Conservation (phyloP, 176 grass and related monocot genomes). For the Miscanthus lutarioriparius region DNA sequence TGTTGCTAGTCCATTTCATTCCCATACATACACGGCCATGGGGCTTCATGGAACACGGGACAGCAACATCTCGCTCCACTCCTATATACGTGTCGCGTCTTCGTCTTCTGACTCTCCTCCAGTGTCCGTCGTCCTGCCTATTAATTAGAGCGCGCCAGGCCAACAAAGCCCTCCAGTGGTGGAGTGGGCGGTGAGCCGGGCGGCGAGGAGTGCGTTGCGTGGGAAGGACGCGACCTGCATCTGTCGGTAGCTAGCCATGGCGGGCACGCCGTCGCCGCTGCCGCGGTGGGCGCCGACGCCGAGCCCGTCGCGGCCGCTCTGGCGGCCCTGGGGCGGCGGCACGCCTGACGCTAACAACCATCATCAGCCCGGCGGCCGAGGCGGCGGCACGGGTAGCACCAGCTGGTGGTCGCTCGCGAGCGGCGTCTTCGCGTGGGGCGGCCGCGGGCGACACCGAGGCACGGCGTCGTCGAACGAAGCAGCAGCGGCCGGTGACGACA, state of each 20-base stretch:
- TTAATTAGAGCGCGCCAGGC: no score
- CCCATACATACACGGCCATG: no score
- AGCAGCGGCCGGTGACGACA: constrained; percentile 13
- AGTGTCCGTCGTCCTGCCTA: no score
- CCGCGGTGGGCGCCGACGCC: constrained; percentile 53
- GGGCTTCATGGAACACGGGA: no score
- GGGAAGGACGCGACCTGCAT: no score
- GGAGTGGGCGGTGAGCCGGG: no score
- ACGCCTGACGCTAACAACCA: neutral
- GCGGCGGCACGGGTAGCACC: neutral
- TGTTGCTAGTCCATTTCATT: no score
- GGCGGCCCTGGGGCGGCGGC: constrained; percentile 38
- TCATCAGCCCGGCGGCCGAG: neutral
- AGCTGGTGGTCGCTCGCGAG: neutral
- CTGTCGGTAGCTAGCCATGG: neutral
- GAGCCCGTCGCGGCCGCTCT: constrained; percentile 38
- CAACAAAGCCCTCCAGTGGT: no score
- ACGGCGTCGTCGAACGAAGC: neutral
- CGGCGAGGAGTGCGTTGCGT: no score
- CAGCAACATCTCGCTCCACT: no score
- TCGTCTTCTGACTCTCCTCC: no score
- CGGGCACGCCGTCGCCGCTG: constrained; percentile 31
- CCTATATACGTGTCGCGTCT: no score
- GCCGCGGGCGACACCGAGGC: neutral
- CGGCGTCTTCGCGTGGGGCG: neutral